Conservation (phyloP, 1,284 basidiomycete genomes). For the Ceratobasidium sp. region DNA sequence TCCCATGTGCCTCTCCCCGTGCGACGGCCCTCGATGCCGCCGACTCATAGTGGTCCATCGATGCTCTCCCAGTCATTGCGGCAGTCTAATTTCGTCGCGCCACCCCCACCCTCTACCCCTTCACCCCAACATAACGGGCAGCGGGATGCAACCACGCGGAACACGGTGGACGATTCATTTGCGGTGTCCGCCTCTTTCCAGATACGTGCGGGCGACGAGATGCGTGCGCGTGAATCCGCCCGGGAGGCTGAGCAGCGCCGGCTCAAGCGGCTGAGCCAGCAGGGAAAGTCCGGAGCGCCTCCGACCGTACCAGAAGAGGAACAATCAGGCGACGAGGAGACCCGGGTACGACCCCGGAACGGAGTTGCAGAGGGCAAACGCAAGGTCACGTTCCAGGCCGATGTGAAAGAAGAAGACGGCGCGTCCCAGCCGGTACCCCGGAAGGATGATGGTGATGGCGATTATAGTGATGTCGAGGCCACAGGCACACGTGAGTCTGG, state of each 20-base stretch:
- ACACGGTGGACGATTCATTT: conserved; percentile 43
- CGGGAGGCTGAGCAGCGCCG: conserved; percentile 28
- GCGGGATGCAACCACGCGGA: conserved; percentile 2
- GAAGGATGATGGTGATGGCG: conserved; percentile 29
- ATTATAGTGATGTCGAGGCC: conserved; percentile 21
- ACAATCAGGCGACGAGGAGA: conserved; percentile 20
- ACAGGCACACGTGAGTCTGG: conserved; percentile 36
- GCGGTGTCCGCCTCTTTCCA: conserved; percentile 46
- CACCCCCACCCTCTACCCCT: conserved; percentile 20
- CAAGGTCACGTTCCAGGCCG: conserved; percentile 43
- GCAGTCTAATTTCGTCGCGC: conserved; percentile 27
- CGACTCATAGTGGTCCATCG: conserved; percentile 18
- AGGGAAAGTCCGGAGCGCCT: conserved; percentile 1
- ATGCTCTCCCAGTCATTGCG: conserved; percentile 37
- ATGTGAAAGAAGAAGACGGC: conserved; percentile 43
- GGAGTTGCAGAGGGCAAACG: conserved; percentile 41
- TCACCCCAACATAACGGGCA: conserved; percentile 24
- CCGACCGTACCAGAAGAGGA: conserved; percentile 18
- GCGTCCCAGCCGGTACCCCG: conserved; percentile 38
- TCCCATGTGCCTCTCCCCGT: conserved; percentile 3
- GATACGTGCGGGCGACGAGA: conserved; percentile 40
- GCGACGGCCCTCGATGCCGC: conserved; percentile 14
- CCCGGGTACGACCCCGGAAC: conserved; percentile 24
- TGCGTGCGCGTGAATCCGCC: conserved; percentile 22
- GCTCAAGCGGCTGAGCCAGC: conserved; percentile 26